A percentile compares a stretch with the other conserved stretches of the same genome.
phyloP scores from a whole-genome alignment of 2,329 filamentous ascomycete species.

The Aureobasidium pullulans region DNA sequence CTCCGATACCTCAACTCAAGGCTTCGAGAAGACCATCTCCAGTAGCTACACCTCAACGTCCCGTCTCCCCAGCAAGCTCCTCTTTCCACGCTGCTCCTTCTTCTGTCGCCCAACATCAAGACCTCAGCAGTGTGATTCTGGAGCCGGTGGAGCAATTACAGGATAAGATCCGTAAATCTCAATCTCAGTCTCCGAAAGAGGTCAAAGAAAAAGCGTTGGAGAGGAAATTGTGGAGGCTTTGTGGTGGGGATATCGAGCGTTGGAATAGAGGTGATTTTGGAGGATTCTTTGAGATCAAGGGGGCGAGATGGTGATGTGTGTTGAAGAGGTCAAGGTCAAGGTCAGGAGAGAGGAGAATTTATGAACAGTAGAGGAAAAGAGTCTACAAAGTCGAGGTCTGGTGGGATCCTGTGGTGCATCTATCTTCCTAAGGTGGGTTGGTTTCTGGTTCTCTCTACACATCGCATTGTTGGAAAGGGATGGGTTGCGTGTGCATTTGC shows the following conservation, averaged over 20 bases:
- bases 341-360: too few relatives aligned
- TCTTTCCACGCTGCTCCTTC: background rate
- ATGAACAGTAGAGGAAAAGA: too few relatives aligned
- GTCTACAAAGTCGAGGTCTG: too few relatives aligned
- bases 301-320: slow-evolving; percentile 23
- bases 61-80: background rate
- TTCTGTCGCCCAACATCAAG: background rate
- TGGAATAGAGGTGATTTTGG: slow-evolving; percentile 31
- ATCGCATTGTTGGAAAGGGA: too few relatives aligned
- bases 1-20: background rate
- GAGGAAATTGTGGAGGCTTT: slow-evolving; percentile 25
- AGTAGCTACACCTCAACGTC: background rate
- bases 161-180: slow-evolving; percentile 17
- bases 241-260: slow-evolving; percentile 24
- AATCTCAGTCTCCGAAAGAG: slow-evolving; percentile 13
- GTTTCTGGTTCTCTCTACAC: too few relatives aligned
- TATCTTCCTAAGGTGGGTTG: too few relatives aligned
- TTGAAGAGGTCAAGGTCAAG: too few relatives aligned
- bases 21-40: background rate
- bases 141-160: background rate
- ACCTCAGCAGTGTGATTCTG: background rate
- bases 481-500: too few relatives aligned
- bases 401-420: too few relatives aligned
- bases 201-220: slow-evolving; percentile 18
- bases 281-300: slow-evolving; percentile 23